Evolutionary conservation across 768 basidiomycete species (phyloP).

Genomic region (Rhodosporidiobolus sp.): DNA sequence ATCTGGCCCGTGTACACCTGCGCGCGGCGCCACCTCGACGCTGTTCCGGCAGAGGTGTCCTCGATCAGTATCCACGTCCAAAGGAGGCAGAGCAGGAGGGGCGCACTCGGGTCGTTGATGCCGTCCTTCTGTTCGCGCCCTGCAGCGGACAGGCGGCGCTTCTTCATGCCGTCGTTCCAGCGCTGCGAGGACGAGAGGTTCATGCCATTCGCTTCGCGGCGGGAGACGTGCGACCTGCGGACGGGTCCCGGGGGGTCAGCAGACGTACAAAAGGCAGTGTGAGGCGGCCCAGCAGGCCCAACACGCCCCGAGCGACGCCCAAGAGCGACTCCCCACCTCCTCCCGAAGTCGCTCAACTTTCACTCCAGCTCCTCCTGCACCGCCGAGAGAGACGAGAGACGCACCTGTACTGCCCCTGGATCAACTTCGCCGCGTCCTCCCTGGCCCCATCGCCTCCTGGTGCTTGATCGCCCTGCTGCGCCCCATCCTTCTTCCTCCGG

Average conservation of each 20-base stretch:
- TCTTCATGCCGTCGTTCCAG: slow-evolving; percentile 24
- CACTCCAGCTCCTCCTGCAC: no score
- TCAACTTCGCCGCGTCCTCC: background rate
- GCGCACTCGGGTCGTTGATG: slow-evolving; percentile 33
- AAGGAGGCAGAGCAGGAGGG: background rate
- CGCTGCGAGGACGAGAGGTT: slow-evolving; percentile 21
- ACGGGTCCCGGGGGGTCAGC: no score
- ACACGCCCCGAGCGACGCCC: background rate
- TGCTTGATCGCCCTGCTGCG: background rate
- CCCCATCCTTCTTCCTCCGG: slow-evolving; percentile 12
- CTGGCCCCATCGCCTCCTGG: background rate
- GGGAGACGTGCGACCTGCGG: slow-evolving; percentile 5
- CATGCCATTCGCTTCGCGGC: slow-evolving; percentile 1
- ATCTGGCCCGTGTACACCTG: slow-evolving; percentile 29
- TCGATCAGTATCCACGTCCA: no score
- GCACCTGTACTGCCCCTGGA: slow-evolving; percentile 32
- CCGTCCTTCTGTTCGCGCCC: slow-evolving; percentile 29
- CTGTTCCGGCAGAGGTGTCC: no score
- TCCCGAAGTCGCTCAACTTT: no score
- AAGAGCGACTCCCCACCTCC: background rate
- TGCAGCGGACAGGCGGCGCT: slow-evolving; percentile 2
- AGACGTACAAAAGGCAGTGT: no score
- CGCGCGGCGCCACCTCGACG: slow-evolving; percentile 35
- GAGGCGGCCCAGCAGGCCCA: no score
- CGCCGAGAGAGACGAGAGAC: background rate